Evolutionary conservation across 1,284 basidiomycete species (phyloP).

Genomic region (Moesziomyces aphidis): DNA sequence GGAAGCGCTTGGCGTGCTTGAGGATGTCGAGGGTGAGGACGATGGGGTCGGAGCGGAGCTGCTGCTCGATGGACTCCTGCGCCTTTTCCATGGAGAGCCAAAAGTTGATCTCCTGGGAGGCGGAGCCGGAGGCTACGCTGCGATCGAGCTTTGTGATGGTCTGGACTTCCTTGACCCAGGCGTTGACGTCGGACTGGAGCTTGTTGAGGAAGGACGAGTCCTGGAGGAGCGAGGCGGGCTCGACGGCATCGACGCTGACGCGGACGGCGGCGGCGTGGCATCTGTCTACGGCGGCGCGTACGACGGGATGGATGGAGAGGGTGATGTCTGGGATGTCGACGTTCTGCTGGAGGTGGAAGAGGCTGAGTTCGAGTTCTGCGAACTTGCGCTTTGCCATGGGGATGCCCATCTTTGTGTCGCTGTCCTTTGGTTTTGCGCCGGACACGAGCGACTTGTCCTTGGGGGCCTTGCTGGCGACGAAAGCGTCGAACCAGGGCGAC

Average conservation of each 20-base stretch:
- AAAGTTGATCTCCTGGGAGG: slow-evolving; percentile 98
- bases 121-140: slow-evolving; percentile 94
- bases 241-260: slow-evolving; percentile 82
- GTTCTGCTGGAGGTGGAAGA: slow-evolving; percentile 96
- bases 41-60: slow-evolving; percentile 91
- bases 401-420: slow-evolving; percentile 85
- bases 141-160: slow-evolving; percentile 90
- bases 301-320: slow-evolving; percentile 88
- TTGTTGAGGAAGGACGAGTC: slow-evolving; percentile 94
- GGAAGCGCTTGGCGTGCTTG: slow-evolving; percentile 95
- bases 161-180: slow-evolving; percentile 98
- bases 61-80: slow-evolving; percentile 90
- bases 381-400: slow-evolving; percentile 99
- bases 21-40: slow-evolving; percentile 92
- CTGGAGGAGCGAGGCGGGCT: slow-evolving; percentile 76
- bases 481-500: slow-evolving; percentile 98
- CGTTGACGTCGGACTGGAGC: slow-evolving; percentile 92
- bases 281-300: slow-evolving; percentile 80
- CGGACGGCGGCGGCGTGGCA: slow-evolving; percentile 73
- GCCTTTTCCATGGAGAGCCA: slow-evolving; percentile 95
- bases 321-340: slow-evolving; percentile 98
- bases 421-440: slow-evolving; percentile 57
- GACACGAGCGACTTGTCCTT: slow-evolving; percentile 45
- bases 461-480: slow-evolving; percentile 74
- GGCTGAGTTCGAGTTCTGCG: slow-evolving; percentile 94